Percentiles rank a stretch among this genome's conserved stretches.
phyloP scores from a whole-genome alignment of 805 yeast genomes.

The Kodamaea jinghongensis region DNA sequence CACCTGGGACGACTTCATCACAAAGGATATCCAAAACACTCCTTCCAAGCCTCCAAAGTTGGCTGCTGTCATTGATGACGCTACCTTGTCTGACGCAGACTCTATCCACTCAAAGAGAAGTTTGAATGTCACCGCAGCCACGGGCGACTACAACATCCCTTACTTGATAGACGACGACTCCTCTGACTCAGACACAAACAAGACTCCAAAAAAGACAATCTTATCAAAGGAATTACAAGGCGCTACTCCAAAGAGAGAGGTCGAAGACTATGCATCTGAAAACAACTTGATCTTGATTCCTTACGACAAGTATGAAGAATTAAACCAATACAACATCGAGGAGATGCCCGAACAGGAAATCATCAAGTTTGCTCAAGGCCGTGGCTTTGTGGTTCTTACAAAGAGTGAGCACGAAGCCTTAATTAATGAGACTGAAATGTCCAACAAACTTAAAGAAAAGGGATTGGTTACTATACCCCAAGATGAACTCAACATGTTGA shows the following conservation, averaged over 20 bases:
- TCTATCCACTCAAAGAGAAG: conserved; percentile 11
- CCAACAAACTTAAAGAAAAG: conserved; percentile 22
- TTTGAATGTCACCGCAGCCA: conserved; percentile 14
- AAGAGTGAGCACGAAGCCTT: conserved; percentile 27
- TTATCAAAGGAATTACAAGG: conserved; percentile 17
- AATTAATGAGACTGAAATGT: conserved; percentile 35
- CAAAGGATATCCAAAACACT: conserved; percentile 23
- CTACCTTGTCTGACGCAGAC: conserved; percentile 13
- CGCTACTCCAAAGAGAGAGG: conserved; percentile 16
- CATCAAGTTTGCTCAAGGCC: conserved; percentile 18
- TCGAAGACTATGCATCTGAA: conserved; percentile 34
- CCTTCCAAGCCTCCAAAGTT: conserved; percentile 22
- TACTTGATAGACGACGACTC: conserved; percentile 29
- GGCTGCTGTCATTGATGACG: conserved; percentile 6
- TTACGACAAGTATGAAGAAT: conserved; percentile 30
- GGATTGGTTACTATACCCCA: conserved; percentile 35
- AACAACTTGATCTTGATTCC: conserved; percentile 32
- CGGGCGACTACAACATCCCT: conserved; percentile 22
- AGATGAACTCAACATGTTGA: conserved; percentile 19
- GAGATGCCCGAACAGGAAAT: conserved; percentile 24
- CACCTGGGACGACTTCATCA: conserved; percentile 39
- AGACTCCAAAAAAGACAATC: conserved; percentile 8
- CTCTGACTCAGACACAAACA: conserved; percentile 17
- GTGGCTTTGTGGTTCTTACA: conserved; percentile 28
- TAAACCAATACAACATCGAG: conserved; percentile 22